A percentile compares a stretch with the other conserved stretches of the same genome.
These are phyloP conservation scores for Pascua sp. DNA, from an alignment of 1,284 basidiomycete species.

Conservation along the genomic window DNA sequence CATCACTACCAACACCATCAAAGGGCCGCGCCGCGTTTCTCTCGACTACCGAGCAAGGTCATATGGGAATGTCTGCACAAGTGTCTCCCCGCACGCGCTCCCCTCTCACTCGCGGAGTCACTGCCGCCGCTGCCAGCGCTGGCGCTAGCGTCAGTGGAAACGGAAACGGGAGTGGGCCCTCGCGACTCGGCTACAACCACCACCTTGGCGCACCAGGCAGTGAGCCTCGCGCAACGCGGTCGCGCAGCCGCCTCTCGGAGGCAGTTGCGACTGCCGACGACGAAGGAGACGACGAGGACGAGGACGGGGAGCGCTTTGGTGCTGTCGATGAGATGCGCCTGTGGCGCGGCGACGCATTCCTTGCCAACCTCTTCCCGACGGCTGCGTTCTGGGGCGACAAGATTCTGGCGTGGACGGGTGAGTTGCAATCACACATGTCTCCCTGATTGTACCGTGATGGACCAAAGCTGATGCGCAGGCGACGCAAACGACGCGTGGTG, in stretches of 20 bases:
- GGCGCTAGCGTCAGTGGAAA: too few species aligned
- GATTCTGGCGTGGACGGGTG: slow-evolving; percentile 88
- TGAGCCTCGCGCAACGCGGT: slow-evolving; percentile 8
- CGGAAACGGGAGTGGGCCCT: background rate
- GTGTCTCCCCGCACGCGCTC: slow-evolving; percentile 18
- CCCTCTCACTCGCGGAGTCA: background rate
- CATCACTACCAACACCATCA: slow-evolving; percentile 2
- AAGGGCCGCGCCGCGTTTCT: slow-evolving; percentile 9
- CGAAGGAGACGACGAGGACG: slow-evolving; percentile 52
- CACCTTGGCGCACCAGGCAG: background rate
- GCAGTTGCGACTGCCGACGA: slow-evolving; percentile 8
- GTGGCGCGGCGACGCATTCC: slow-evolving; percentile 96
- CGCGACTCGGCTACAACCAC: background rate
- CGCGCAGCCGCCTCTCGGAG: slow-evolving; percentile 10
- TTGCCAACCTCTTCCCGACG: slow-evolving; percentile 96
- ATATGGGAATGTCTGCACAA: slow-evolving; percentile 18
- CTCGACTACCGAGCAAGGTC: slow-evolving; percentile 15
- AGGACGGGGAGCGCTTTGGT: slow-evolving; percentile 63
- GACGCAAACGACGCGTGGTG: slow-evolving; percentile 97
- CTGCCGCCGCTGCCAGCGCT: background rate
- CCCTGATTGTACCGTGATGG: too few species aligned
- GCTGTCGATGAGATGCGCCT: slow-evolving; percentile 91
- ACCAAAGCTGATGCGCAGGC: slow-evolving; percentile 53
- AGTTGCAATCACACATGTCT: slow-evolving; percentile 45
- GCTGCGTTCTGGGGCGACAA: slow-evolving; percentile 99